phyloP scores from a whole-genome alignment of 441 rosid genomes.

The Brassica hybrid region DNA sequence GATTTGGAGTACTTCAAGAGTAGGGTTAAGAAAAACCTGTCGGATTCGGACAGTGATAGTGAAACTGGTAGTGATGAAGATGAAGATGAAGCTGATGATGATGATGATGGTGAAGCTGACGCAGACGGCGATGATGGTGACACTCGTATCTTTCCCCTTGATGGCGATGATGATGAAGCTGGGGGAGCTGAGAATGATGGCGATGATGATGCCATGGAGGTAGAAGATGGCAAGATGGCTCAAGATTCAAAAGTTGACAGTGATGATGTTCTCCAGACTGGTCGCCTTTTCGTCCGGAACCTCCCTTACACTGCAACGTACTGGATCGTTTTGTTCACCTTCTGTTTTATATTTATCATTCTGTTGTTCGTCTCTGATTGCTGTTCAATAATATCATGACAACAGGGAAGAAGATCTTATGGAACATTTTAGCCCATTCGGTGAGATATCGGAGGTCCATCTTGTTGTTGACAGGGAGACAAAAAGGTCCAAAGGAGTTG shows the following conservation, averaged over 20 bases:
- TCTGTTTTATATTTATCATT: constrained; percentile 7
- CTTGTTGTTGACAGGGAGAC: constrained; percentile 89
- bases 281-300: constrained; percentile 87
- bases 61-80: constrained; percentile 36
- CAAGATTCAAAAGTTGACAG: constrained; percentile 51
- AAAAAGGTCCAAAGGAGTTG: constrained; percentile 86
- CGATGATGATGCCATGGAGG: constrained; percentile 34
- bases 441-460: constrained; percentile 73
- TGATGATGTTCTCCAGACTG: constrained; percentile 54
- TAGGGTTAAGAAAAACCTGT: constrained; percentile 75
- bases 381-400: constrained; percentile 22
- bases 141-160: constrained; percentile 27
- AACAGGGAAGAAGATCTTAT: constrained; percentile 88
- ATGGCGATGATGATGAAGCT: constrained; percentile 42
- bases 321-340: constrained; percentile 19
- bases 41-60: constrained; percentile 73
- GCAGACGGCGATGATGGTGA: constrained; percentile 26
- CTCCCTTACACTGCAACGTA: constrained; percentile 82
- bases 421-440: constrained; percentile 68
- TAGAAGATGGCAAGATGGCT: constrained; percentile 44
- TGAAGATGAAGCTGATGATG: constrained; percentile 26
- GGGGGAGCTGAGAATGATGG: constrained; percentile 24
- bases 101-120: constrained; percentile 32
- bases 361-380: constrained; percentile 22
- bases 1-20: constrained; percentile 95